phyloP scores from a whole-genome alignment of 768 basidiomycete genomes.

The Tylopilus balloui region DNA sequence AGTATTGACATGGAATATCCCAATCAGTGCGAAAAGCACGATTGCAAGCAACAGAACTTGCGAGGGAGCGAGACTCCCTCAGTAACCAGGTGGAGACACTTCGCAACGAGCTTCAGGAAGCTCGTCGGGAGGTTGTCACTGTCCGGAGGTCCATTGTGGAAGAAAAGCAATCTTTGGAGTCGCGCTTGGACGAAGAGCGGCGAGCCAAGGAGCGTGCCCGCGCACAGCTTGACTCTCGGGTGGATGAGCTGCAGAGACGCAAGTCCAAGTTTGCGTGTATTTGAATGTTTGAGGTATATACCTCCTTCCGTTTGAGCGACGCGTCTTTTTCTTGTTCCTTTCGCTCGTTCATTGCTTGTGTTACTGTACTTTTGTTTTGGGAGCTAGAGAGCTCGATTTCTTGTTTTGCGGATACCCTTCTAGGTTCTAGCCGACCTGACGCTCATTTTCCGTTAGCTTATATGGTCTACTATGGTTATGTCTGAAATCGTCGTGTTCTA shows the following conservation, averaged over 20 bases:
- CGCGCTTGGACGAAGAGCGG: constrained; percentile 80
- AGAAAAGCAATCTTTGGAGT: constrained; percentile 84
- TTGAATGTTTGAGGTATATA: constrained; percentile 36
- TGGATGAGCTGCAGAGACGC: constrained; percentile 78
- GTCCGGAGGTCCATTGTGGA: constrained; percentile 79
- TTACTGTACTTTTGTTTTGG: constrained; percentile 28
- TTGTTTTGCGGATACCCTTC: constrained; percentile 31
- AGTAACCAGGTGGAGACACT: constrained; percentile 61
- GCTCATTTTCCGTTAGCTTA: constrained; percentile 29
- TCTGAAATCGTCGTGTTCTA: constrained; percentile 23
- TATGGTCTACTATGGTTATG: constrained; percentile 32
- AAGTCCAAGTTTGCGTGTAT: constrained; percentile 93
- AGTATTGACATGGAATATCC: constrained; percentile 9
- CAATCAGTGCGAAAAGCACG: constrained; percentile 82
- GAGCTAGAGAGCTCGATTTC: constrained; percentile 22
- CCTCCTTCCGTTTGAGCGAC: constrained; percentile 2
- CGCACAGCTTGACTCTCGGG: constrained; percentile 79
- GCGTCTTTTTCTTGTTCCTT: constrained; percentile 7
- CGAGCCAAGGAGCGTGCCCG: constrained; percentile 85
- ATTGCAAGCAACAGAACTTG: constrained; percentile 87
- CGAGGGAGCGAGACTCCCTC: constrained; percentile 77
- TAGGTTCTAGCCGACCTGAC: constrained; percentile 6
- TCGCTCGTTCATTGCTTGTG: constrained; percentile 25
- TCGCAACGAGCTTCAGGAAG: constrained; percentile 68
- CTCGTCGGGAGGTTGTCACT: constrained; percentile 73